Evolutionary conservation across 129 eudicot genomes (phyloP).

Genomic region (Apium graveolens): DNA sequence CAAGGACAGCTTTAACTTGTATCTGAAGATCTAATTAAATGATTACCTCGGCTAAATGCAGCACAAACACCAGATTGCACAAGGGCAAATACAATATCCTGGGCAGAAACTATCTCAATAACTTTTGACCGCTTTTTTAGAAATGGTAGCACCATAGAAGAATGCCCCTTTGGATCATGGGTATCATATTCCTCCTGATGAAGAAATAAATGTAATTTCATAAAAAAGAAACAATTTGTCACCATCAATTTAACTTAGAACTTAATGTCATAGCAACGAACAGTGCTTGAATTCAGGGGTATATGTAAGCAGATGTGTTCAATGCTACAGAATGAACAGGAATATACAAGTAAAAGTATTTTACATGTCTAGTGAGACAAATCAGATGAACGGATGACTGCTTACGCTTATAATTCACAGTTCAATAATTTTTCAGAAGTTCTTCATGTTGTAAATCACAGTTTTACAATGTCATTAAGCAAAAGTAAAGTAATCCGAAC

Average conservation of each 20-base stretch:
- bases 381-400: no score
- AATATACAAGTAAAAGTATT: not conserved
- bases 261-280: not conserved
- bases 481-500: not conserved
- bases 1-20: not conserved
- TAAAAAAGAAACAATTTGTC: not conserved
- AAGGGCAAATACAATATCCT: conserved; percentile 93
- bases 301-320: not conserved
- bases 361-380: not conserved
- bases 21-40: not conserved
- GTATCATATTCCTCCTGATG: conserved; percentile 91
- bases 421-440: not conserved
- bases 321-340: not conserved
- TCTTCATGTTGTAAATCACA: not conserved
- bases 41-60: conserved; percentile 88
- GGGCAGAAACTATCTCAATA: conserved; percentile 95
- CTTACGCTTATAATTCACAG: not conserved
- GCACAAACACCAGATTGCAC: conserved; percentile 99
- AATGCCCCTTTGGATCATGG: conserved; percentile 89
- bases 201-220: not conserved
- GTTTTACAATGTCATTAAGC: no score
- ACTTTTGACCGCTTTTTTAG: conserved; percentile 77
- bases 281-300: not conserved
- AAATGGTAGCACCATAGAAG: conserved; percentile 66
- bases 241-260: not conserved